Conservation (phyloP, 1,284 basidiomycete species). For the Cutaneotrichosporon sp. region DNA sequence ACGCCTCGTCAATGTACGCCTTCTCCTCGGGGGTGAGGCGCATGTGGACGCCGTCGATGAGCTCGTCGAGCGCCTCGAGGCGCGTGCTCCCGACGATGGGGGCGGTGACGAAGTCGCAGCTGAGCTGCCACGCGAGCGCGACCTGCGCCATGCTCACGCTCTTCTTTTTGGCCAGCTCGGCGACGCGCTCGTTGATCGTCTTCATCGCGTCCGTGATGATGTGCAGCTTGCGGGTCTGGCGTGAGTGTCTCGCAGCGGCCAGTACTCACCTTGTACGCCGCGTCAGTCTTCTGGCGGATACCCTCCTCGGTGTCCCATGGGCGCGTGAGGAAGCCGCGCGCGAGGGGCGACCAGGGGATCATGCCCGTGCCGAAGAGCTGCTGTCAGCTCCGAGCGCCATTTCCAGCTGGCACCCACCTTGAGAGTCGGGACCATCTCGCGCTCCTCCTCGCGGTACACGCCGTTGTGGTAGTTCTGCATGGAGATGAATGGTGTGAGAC, state of each 20-base stretch:
- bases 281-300: slow-evolving; percentile 30
- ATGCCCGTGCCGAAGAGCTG: slow-evolving; percentile 48
- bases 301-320: slow-evolving; percentile 34
- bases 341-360: slow-evolving; percentile 53
- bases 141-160: slow-evolving; percentile 63
- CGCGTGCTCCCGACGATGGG: slow-evolving; percentile 49
- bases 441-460: slow-evolving; percentile 61
- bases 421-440: slow-evolving; percentile 65
- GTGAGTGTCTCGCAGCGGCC: slow-evolving; percentile 3
- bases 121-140: slow-evolving; percentile 59
- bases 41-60: slow-evolving; percentile 29
- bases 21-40: slow-evolving; percentile 60
- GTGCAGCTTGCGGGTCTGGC: slow-evolving; percentile 10
- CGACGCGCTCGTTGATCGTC: slow-evolving; percentile 55
- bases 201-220: slow-evolving; percentile 25
- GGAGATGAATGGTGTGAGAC: slow-evolving; percentile 65
- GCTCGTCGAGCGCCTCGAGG: slow-evolving; percentile 41
- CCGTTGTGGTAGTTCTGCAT: slow-evolving; percentile 65
- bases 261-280: slow-evolving; percentile 14
- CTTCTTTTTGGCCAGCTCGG: slow-evolving; percentile 60
- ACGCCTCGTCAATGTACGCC: slow-evolving; percentile 58
- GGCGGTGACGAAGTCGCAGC: slow-evolving; percentile 41
- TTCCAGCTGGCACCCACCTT: slow-evolving; percentile 28
- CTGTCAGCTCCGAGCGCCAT: background rate
- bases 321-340: slow-evolving; percentile 36